These are phyloP conservation scores for Vicia faba DNA, from an alignment of 306 rosid species.

Conservation along the genomic window DNA sequence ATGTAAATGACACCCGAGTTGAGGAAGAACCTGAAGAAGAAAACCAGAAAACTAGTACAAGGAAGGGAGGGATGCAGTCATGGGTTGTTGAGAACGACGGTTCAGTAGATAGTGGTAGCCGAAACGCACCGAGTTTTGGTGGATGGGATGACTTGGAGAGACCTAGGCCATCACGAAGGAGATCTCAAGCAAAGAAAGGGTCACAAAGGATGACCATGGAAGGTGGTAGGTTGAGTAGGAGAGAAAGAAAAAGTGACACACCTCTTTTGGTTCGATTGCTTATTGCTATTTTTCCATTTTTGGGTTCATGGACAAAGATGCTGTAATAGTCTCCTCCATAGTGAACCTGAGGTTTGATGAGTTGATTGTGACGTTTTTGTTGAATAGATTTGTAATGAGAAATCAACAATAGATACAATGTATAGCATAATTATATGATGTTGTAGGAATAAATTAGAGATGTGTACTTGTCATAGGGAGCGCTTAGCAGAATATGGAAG, in stretches of 20 bases:
- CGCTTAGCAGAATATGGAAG: too few species aligned
- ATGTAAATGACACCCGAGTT: slow-evolving; percentile 20
- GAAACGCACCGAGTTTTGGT: slow-evolving; percentile 50
- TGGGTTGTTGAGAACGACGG: slow-evolving; percentile 68
- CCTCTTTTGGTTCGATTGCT: slow-evolving; percentile 83
- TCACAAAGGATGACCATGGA: slow-evolving; percentile 41
- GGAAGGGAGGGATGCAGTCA: slow-evolving; percentile 63
- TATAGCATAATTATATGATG: neutral
- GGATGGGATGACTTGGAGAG: slow-evolving; percentile 96
- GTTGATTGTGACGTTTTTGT: slow-evolving; percentile 15
- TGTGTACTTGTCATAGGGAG: neutral
- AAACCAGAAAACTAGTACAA: slow-evolving; percentile 42
- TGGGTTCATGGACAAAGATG: slow-evolving; percentile 91
- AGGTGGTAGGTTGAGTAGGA: slow-evolving; percentile 68
- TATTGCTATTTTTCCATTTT: slow-evolving; percentile 86
- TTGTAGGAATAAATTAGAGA: slow-evolving; percentile 1
- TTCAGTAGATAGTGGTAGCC: slow-evolving; percentile 44
- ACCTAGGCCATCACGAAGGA: slow-evolving; percentile 42
- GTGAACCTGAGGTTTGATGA: slow-evolving; percentile 20
- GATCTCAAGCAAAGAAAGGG: slow-evolving; percentile 40
- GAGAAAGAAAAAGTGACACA: slow-evolving; percentile 61
- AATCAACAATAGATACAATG: neutral
- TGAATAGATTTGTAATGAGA: neutral
- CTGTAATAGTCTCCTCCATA: slow-evolving; percentile 42
- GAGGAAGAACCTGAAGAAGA: slow-evolving; percentile 51